These are phyloP conservation scores for Monosporozyma yasuniensis DNA, from an alignment of 805 yeast genomes.

Conservation along the genomic window DNA sequence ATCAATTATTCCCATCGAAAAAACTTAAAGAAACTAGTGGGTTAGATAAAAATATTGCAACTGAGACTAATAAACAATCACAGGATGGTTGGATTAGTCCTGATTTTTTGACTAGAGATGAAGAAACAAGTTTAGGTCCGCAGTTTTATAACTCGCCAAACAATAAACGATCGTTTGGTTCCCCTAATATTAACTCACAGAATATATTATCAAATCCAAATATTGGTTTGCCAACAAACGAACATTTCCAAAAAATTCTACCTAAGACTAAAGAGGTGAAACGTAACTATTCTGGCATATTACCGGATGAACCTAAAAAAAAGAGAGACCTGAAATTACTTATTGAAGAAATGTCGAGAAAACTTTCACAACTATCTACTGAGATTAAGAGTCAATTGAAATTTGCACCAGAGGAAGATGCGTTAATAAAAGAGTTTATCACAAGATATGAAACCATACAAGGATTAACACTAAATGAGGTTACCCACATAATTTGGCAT, in stretches of 20 bases:
- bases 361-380: slow-evolving; percentile 23
- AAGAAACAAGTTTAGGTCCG: not conserved
- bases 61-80: not conserved
- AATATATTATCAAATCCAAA: no score
- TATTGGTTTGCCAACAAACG: not conserved
- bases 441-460: slow-evolving; percentile 51
- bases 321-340: not conserved
- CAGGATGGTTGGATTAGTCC: not conserved
- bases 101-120: not conserved
- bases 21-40: not conserved
- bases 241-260: not conserved
- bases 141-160: not conserved
- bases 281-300: not conserved
- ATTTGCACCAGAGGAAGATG: slow-evolving; percentile 40
- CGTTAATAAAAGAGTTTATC: slow-evolving; percentile 59
- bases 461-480: slow-evolving; percentile 48
- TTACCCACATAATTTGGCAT: slow-evolving; percentile 80
- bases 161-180: not conserved
- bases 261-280: not conserved
- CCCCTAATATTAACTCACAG: not conserved
- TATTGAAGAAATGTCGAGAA: not conserved
- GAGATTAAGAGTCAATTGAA: not conserved
- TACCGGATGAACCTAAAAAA: not conserved
- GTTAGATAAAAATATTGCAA: not conserved
- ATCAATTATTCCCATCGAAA: not conserved